Evolutionary conservation across 768 basidiomycete species (phyloP), one percentile per base, ranked within the genome.

Genomic region (Pholiota microspora): DNA sequence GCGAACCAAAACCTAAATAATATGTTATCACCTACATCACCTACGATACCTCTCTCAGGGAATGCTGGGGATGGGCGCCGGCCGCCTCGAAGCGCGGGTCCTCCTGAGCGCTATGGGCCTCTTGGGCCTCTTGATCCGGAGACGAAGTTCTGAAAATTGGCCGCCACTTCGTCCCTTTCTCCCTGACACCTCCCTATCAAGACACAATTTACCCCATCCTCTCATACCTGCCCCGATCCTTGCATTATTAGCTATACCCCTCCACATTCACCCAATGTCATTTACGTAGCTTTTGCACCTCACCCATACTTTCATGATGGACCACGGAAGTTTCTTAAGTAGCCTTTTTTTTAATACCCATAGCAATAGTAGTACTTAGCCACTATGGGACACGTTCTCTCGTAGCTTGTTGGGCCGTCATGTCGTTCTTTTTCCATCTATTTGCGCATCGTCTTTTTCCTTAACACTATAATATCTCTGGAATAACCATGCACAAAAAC

Each of bases 81-180:
- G n/a, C 45, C 45, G 27, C 45, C 46, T 23, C 53, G 53, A 34
- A 60, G 53, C 40, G 50, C 55, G 27, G 55, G 45, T 42, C 58
- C 38, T 44, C 51, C 40, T 62, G 21, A 64, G 53, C 47, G 67
- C 67, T 83, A 83, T 63, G 81, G 81, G 45, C 81, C 81, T 15
- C 67, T 83, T 45, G 81, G 85, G 51, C 85, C 85, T 40, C 67
- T 86, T 54, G 85, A 84, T 67, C 85, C 85, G 28, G 73, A 81
- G 49, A 74, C 78, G 51, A 78, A 70, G 67, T 77, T 81, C 69
- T 84, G 67, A 71, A 64, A 45, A 64, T 42, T 42, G 46, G 29
- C 29, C n/a, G 42, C 12, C 42, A n/a, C 56, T 53, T 45, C 54
- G 53, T 51, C 46, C 56, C 57, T 65, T 63, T 49, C 60, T 59